Conservation (phyloP, 257 asterid species). For the Salvia miltiorrhiza region DNA sequence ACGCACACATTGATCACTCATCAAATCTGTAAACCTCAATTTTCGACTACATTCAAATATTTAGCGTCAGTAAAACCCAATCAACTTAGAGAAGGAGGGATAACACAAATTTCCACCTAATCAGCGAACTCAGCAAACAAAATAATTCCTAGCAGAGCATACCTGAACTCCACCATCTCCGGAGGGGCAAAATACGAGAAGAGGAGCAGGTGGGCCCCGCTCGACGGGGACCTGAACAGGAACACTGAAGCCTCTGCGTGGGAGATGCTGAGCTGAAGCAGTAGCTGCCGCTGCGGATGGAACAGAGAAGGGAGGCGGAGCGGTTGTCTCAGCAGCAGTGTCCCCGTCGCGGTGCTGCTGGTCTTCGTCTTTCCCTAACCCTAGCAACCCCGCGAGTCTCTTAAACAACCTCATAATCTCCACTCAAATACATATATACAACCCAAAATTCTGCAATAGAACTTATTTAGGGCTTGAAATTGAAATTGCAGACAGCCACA, state of each 20-base stretch:
- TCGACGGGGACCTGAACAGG: conserved; percentile 75
- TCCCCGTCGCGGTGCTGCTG: conserved; percentile 35
- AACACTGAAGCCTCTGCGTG: conserved; percentile 70
- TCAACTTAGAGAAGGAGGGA: conserved; percentile 6
- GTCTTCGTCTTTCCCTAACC: conserved; percentile 57
- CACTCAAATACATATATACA: conserved; percentile 33
- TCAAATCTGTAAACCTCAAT: conserved; percentile 22
- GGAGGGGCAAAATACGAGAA: conserved; percentile 57
- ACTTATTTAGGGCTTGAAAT: conserved; percentile 21
- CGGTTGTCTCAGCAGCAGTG: conserved; percentile 27
- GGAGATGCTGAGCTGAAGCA: conserved; percentile 47
- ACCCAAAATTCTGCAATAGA: not conserved
- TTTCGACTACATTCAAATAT: not conserved
- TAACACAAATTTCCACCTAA: not conserved
- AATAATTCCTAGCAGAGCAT: not conserved
- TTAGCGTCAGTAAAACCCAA: not conserved
- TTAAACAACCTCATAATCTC: conserved; percentile 57
- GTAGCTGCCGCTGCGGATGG: conserved; percentile 32
- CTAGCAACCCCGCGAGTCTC: conserved; percentile 50
- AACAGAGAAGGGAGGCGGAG: conserved; percentile 27
- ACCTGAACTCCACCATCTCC: conserved; percentile 90
- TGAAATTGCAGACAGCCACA: conserved; percentile 4
- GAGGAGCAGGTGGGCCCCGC: conserved; percentile 48
- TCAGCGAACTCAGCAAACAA: conserved; percentile 5
- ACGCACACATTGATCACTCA: not conserved